Conservation (phyloP, 345 rosid genomes). For the Salix brachista region DNA sequence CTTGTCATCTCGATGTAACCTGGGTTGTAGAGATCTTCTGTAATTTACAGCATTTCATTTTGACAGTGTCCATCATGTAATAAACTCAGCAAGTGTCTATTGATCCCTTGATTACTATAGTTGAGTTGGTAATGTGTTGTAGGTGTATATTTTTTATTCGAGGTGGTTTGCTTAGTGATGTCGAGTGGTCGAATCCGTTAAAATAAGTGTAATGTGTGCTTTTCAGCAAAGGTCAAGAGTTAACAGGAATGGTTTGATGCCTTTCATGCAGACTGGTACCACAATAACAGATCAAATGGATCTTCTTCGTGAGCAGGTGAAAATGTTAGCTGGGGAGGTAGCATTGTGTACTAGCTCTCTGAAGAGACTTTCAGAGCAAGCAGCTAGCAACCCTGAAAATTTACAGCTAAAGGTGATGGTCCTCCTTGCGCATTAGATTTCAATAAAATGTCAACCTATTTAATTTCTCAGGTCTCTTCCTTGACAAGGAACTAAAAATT, state of each 20-base stretch:
- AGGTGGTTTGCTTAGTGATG: too few species aligned
- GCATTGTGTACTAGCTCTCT: conserved; percentile 61
- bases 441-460: not conserved
- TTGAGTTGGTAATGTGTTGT: not conserved
- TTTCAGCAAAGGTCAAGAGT: conserved; percentile 2
- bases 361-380: conserved; percentile 60
- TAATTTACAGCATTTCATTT: too few species aligned
- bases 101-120: not conserved
- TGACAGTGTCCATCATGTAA: too few species aligned
- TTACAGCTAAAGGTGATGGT: conserved; percentile 39
- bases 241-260: conserved; percentile 17
- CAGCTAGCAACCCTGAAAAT: conserved; percentile 43
- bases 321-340: conserved; percentile 69
- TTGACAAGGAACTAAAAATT: not conserved
- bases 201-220: not conserved
- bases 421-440: not conserved
- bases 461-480: not conserved
- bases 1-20: too few species aligned
- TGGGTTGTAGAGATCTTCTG: too few species aligned
- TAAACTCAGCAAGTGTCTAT: not conserved
- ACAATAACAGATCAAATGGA: conserved; percentile 70
- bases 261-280: conserved; percentile 42
- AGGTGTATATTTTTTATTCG: too few species aligned
- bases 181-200: not conserved
- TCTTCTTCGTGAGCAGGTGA: conserved; percentile 69